Evolutionary conservation across 139 green algal genomes (phyloP), one percentile per base, ranked within the genome.

Genomic region (Edaphochlamys debaryana): DNA sequence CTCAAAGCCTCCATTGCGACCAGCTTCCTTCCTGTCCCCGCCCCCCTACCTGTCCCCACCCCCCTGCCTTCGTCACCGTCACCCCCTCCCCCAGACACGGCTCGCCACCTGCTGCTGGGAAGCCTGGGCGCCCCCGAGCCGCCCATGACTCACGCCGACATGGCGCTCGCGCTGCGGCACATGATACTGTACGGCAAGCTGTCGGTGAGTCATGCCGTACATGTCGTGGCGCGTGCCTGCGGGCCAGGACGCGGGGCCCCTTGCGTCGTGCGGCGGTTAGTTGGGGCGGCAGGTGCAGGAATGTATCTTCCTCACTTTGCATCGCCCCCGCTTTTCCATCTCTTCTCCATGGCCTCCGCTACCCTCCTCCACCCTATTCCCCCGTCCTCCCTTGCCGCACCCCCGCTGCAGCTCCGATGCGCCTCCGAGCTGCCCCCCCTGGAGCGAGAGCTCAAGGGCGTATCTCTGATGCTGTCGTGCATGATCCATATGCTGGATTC

Each of bases 91-190:
- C n/a, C 70, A 20, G 70, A 67, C 52, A 19, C 68, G 20, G 52
- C 52, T 2, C 54, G 72, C 30, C 72, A 79, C 52, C 72, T 79
- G 72, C 37, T 79, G 72, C 34, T 68, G 52, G 48, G 27, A 5
- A 56, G n/a, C 8, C 72, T 79, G 50, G 72, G 72, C 19, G 52
- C 52, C 17, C 50, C 72, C 5, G 36, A 68, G 20, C 52, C 54
- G 22, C 7, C 34, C 52, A 37, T 79, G 54, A 36, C 30, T 9
- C 11, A 29, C 6, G 52, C 19, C 20, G 72, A 79, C 20, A 68
- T 68, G 72, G 72, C 72, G 6, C 32, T 79, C 19, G 72, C 72
- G 72, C 54, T 79, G 36, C 52, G 56, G 3, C 72, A 79, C 27
- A 4, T 79, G 36, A 29, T 79, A 34, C 64, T 66, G 29, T 79